Base-by-base conservation (phyloP, 352 stramenopile species). In the Peronospora farinosa region DNA sequence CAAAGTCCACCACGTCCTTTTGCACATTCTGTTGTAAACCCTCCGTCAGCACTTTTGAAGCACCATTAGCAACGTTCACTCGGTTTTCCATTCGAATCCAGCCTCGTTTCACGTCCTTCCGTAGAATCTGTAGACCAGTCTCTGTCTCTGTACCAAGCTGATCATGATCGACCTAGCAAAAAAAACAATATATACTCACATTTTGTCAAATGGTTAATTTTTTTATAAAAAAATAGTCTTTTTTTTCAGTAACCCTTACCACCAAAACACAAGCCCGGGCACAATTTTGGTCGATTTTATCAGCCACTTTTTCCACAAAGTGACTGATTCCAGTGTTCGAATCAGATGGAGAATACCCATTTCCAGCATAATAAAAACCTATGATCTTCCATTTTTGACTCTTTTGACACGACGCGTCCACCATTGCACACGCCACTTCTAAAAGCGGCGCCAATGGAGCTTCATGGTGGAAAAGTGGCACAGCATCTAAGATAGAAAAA, bases 401-500 rank as follows among this genome's bases (percentile, higher is more conserved):
- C 53, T 65, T 37, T 40, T 67, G 53, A 43, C 61, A 71, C 60
- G 72, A 78, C 13, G 70, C 60, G 63, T 88, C 80, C 16, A 84
- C 78, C 64, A 88, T 75, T 33, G 69, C 62, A 54, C 76, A 88
- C 32, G 67, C 80, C 9, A 83, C 70, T 41, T 89, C 80, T 4
- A 80, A 50, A 30, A 89, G 57, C 40, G 80, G 80, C 33, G 74
- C 66, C 15, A 88, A 65, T 28, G 80, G 78, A 43, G 76, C 44
- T 37, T 83, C 72, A 57, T 91, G 75, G 63, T 91, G 80, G 62
- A 91, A 91, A 23, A 91, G 76, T 48, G 80, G 78, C 60, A 85
- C 72, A 44, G 67, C 74, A 57, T 92, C 78, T 31, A 59, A 49
- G 43, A 89, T 51, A 17, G 57, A 44, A 47, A 89, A 69, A 43